Base-by-base conservation (phyloP, 805 yeast species). In the Candida hungchunana region DNA sequence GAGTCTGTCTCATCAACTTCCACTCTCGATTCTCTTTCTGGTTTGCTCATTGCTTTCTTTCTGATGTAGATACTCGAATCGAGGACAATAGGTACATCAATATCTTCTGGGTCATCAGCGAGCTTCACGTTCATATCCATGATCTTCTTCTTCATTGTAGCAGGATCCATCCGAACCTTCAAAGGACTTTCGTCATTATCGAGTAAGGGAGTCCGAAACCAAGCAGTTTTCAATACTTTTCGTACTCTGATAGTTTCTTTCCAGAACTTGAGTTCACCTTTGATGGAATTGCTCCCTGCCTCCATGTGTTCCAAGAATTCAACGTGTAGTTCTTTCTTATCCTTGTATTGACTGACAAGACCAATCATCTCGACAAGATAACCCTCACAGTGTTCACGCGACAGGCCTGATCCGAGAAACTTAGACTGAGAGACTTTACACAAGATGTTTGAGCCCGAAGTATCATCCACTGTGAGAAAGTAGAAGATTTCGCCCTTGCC, bases 181-280 rank as follows among this genome's bases (percentile, higher is more conserved):
- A 15, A 17, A 5, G 12, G 31, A 6, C 33, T 26, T 3, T 32
- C 22, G 11, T 13, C 9, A 13, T 39, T 34, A 18, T 37, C 42
- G 12, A 38, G 37, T 8, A 46, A 56, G 1, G 39, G 44, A 5
- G 40, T 33, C 25, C 53, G 54, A 22, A 45, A 42, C 74, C 74
- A 68, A 0, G 69, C 66, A 1, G 42, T 43, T 5, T 31, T 29
- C 19, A 66, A 37, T 7, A 44, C 30, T 7, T 44, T 35, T 28
- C 65, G 47, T 15, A 43, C 37, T 7, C 43, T 26, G 23, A 66
- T 21, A 0, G 60, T 51, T 6, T 31, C 35, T 18, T 42, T 42
- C 72, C 73, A 68, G 55, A 66, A 65, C 7, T 47, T 42, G 7
- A 66, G 30, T 35, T 69, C 71, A 4, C 36, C 34, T 4, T 29